Conservation (phyloP, 306 rosid genomes). For the Corylus avellana region DNA sequence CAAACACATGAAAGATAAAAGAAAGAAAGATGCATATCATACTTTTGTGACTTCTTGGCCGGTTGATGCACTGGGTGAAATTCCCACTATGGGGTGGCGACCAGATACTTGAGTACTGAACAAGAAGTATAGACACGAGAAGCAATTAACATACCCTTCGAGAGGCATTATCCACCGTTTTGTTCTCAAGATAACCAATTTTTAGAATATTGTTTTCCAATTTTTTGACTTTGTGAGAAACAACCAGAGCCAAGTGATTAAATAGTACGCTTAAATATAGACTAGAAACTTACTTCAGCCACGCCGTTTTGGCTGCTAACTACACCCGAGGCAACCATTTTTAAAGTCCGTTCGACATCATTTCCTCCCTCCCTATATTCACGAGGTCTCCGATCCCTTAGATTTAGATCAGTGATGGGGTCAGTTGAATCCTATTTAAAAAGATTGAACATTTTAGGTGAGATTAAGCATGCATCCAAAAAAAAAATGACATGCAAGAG, state of each 20-base stretch:
- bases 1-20: not conserved
- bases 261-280: not conserved
- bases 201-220: not conserved
- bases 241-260: slow-evolving; percentile 13
- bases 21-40: slow-evolving; percentile 36
- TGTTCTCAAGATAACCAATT: not conserved
- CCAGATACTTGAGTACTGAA: slow-evolving; percentile 78
- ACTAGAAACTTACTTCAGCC: slow-evolving; percentile 56
- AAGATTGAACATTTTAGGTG: slow-evolving; percentile 26
- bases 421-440: slow-evolving; percentile 55
- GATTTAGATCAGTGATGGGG: slow-evolving; percentile 38
- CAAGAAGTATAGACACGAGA: slow-evolving; percentile 40
- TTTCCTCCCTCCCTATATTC: slow-evolving; percentile 52
- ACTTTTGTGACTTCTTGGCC: slow-evolving; percentile 61
- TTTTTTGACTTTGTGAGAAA: slow-evolving; percentile 12
- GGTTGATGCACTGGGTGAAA: slow-evolving; percentile 72
- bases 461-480: slow-evolving; percentile 4
- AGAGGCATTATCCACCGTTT: not conserved
- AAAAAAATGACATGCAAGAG: not conserved
- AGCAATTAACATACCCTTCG: slow-evolving; percentile 7
- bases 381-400: slow-evolving; percentile 45
- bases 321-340: slow-evolving; percentile 50
- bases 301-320: slow-evolving; percentile 40
- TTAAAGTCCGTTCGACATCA: slow-evolving; percentile 69
- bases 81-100: slow-evolving; percentile 64